Evolutionary conservation across 2,329 filamentous ascomycete genomes (phyloP).

Genomic region (Aspergillus sp.): DNA sequence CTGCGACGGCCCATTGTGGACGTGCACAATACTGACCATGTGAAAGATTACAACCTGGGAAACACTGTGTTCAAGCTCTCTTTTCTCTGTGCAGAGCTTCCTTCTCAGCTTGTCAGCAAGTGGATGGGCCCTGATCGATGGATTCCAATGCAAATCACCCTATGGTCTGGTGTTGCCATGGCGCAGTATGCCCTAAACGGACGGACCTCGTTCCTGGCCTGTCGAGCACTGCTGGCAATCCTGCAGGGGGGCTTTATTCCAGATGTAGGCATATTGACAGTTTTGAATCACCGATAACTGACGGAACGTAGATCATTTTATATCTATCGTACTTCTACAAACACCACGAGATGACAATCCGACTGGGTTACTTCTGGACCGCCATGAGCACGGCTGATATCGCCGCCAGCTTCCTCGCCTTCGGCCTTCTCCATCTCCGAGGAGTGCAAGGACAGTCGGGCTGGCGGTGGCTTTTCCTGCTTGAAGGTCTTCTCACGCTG

Average conservation of each 20-base stretch:
- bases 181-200: conserved; percentile 53
- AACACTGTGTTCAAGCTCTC: conserved; percentile 40
- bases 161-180: conserved; percentile 56
- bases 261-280: conserved; percentile 27
- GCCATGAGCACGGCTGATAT: conserved; percentile 53
- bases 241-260: conserved; percentile 56
- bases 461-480: conserved; percentile 45
- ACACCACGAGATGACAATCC: conserved; percentile 64
- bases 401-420: conserved; percentile 49
- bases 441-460: conserved; percentile 27
- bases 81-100: conserved; percentile 54
- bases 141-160: conserved; percentile 60
- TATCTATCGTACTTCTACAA: conserved; percentile 78
- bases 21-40: conserved; percentile 34
- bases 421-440: conserved; percentile 41
- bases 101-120: conserved; percentile 62
- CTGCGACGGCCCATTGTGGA: no score
- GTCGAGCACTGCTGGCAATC: conserved; percentile 49
- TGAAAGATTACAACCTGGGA: conserved; percentile 46
- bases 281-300: neutral
- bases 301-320: conserved; percentile 21
- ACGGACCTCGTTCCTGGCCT: conserved; percentile 41
- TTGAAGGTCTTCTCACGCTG: conserved; percentile 48
- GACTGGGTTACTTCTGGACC: conserved; percentile 71
- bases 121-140: conserved; percentile 60